Evolutionary conservation across 2,329 filamentous ascomycete species (phyloP).

Genomic region (Xylaria multiplex): DNA sequence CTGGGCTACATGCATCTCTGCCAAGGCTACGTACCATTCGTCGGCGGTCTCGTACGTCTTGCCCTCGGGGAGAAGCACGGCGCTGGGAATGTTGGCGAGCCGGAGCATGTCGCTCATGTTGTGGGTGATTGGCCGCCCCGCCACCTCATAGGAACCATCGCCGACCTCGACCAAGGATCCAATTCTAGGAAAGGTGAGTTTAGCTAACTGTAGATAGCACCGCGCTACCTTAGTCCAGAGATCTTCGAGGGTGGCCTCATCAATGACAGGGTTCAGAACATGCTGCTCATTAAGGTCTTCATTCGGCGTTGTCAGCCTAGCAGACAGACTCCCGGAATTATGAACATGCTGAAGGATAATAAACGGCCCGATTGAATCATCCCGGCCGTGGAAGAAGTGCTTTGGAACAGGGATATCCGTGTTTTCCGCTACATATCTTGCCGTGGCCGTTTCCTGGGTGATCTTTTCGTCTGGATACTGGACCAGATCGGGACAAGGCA

Average conservation of each 20-base stretch:
- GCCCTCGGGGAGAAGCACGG: slow-evolving; percentile 32
- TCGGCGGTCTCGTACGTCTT: slow-evolving; percentile 46
- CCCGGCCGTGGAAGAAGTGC: background rate
- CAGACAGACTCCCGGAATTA: background rate
- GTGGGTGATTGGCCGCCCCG: slow-evolving; percentile 51
- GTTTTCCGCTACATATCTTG: background rate
- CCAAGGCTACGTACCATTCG: slow-evolving; percentile 52
- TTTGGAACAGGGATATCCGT: background rate
- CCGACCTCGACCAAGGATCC: slow-evolving; percentile 49
- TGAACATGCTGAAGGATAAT: slow-evolving; percentile 54
- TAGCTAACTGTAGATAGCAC: slow-evolving; percentile 53
- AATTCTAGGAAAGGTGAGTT: slow-evolving; percentile 50
- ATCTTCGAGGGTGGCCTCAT: slow-evolving; percentile 46
- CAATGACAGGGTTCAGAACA: slow-evolving; percentile 50
- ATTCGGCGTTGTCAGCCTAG: background rate
- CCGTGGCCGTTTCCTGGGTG: background rate
- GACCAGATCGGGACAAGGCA: background rate
- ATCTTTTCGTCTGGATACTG: background rate
- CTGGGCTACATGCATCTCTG: slow-evolving; percentile 55
- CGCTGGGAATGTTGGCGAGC: slow-evolving; percentile 40
- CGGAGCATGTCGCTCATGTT: slow-evolving; percentile 53
- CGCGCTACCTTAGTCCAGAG: slow-evolving; percentile 54
- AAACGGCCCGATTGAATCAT: slow-evolving; percentile 45
- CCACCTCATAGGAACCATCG: slow-evolving; percentile 45
- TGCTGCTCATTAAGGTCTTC: background rate